Base-by-base conservation (phyloP, 75 land plant species). In the Gnetum montanum region DNA sequence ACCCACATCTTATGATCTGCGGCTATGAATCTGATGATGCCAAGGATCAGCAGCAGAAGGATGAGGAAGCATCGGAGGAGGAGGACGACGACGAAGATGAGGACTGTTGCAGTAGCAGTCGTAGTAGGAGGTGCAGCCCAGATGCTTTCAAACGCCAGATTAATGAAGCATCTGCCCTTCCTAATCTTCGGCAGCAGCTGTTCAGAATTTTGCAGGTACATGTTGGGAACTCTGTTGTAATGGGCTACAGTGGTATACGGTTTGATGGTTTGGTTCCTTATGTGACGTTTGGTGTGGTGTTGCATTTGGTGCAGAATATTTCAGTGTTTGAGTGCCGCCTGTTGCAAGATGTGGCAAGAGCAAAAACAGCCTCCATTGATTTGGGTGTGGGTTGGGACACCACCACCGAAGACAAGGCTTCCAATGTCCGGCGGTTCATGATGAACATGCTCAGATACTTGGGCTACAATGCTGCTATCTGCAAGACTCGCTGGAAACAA, bases 391-490 rank as follows among this genome's bases (percentile, higher is more conserved):
- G 22, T 25, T n/a, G 6, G 18, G 47, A 28, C 12, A 25, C 8
- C 4, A 5, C 29, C 29, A 11, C 1, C 22, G 19, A 20, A 20
- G n/a, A 13, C 18, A 18, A 41, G 16, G 16, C 3, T 41, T 5
- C 43, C 43, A 41, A 15, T 41, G n/a, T 62, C 31, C 62, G 63
- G 50, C 54, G 77, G 61, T 33, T 41, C 13, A 64, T 75, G 72
- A 58, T 73, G 73, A 63, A 34, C 46, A 20, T 18, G 19, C 66
- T 81, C 30, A 60, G 73, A 18, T 40, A 30, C 8, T 15, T 47
- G 6, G 83, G 83, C 8, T 71, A 75, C 70, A 70, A 84, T 67
- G 88, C 88, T 16, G 88, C 72, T 26, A 62, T 84, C 20, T 88
- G 94, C 77, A 81, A 75, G 59, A 63, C 83, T 15, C 60, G 71